Conservation (phyloP, 1,139 yeast genomes). For the Pichia sp. region DNA sequence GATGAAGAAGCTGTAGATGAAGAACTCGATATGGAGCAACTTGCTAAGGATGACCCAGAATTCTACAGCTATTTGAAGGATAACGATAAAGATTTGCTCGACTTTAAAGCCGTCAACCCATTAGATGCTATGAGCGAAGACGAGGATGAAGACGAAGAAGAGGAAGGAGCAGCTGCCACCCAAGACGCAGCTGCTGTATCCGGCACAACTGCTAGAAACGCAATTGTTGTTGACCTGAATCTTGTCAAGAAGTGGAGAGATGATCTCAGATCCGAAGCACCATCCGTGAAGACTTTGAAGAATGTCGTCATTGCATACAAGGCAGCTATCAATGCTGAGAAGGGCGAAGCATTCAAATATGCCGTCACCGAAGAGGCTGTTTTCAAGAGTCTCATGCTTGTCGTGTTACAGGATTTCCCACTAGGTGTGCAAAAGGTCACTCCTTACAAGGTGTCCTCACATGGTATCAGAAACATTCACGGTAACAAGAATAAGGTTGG, state of each 20-base stretch:
- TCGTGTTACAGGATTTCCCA: constrained; percentile 72
- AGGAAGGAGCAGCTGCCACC: constrained; percentile 20
- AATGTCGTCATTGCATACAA: constrained; percentile 75
- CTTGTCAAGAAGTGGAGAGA: constrained; percentile 65
- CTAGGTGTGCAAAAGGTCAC: constrained; percentile 60
- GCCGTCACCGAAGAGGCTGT: constrained; percentile 71
- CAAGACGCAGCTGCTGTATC: constrained; percentile 16
- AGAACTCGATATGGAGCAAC: constrained; percentile 50
- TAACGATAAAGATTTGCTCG: constrained; percentile 68
- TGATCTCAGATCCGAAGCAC: constrained; percentile 41
- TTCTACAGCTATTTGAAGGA: constrained; percentile 75
- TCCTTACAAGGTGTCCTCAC: constrained; percentile 51
- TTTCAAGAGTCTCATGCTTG: constrained; percentile 64
- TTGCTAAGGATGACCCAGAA: constrained; percentile 79
- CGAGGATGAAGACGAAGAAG: constrained; percentile 43
- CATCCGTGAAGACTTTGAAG: constrained; percentile 57
- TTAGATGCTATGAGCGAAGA: constrained; percentile 63
- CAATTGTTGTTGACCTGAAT: constrained; percentile 53
- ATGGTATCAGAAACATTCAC: constrained; percentile 31
- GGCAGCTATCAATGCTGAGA: constrained; percentile 71
- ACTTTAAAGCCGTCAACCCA: constrained; percentile 67
- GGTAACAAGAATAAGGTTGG: constrained; percentile 44
- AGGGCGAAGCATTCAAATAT: constrained; percentile 47
- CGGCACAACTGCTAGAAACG: constrained; percentile 23
- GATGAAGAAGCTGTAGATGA: constrained; percentile 43